Evolutionary conservation across 768 basidiomycete genomes (phyloP), one percentile per base, ranked within the genome.

Genomic region (Hygrocybe coccinea): DNA sequence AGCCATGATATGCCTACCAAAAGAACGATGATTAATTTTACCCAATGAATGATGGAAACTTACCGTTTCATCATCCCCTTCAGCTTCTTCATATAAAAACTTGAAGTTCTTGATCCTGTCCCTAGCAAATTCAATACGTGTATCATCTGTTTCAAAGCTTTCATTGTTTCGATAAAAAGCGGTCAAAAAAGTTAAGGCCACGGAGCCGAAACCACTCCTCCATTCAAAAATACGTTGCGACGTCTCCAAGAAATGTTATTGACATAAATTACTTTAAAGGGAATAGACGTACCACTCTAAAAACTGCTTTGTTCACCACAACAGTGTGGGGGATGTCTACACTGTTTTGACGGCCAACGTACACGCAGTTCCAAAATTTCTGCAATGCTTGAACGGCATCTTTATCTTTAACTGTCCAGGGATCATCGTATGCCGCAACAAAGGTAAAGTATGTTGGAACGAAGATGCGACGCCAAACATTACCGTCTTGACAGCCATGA

Each of bases 201-300:
- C 43, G 35, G 57, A 56, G 36, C 54, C 54, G 25, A 55, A 54
- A 8, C 17, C 14, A 11, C 35, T 36, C 11, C 54, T 35, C 57
- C 57, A 58, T 48, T 48, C 52, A 44, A 8, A 48, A 46, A 48
- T 5, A 29, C 46, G 24, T 55, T 55, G 57, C 9, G n/a, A 56
- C 24, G 46, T 24, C 56, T 53, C 19, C 24, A 47, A 47, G 22
- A 19, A 29, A 29, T 29, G 29, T 29, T 29, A 29, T 29, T 29
- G 29, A 29, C 29, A 29, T 29, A 29, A 8, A 29, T 29, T 29
- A 29, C 29, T 29, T n/a, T 22, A 43, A n/a, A n/a, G 10, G n/a
- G 41, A n/a, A n/a, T 10, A n/a, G 21, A 43, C 10, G n/a, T 22
- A 43, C 41, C n/a, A 43, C 21, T n/a, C 21, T n/a, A 43, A 43